Percentiles rank a stretch among this genome's conserved stretches.
Conservation (phyloP, 2,329 filamentous ascomycete genomes). For the Trichoderma afroharzianum region DNA sequence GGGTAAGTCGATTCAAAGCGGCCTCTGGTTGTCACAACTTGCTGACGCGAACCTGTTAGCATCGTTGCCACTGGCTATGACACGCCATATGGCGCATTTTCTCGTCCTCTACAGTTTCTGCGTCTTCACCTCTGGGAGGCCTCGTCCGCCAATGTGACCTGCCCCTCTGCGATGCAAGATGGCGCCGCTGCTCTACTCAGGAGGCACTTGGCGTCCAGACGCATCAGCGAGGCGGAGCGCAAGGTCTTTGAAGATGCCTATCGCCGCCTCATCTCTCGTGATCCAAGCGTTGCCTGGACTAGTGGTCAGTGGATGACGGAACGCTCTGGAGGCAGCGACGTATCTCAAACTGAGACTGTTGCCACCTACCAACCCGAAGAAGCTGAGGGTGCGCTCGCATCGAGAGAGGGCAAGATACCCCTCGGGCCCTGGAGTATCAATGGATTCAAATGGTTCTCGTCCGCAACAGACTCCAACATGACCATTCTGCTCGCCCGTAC, state of each 20-base stretch:
- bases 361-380: constrained; percentile 35
- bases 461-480: constrained; percentile 40
- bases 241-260: constrained; percentile 51
- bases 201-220: constrained; percentile 37
- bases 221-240: constrained; percentile 30
- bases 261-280: constrained; percentile 49
- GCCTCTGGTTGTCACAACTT: background rate
- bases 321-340: constrained; percentile 64
- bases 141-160: constrained; percentile 59
- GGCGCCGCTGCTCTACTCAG: constrained; percentile 53
- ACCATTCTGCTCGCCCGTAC: constrained; percentile 61
- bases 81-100: constrained; percentile 45
- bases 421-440: constrained; percentile 58
- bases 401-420: constrained; percentile 24
- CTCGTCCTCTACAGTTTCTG: constrained; percentile 58
- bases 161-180: constrained; percentile 65
- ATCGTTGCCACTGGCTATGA: constrained; percentile 60
- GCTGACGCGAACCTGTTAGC: constrained; percentile 25
- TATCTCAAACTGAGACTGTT: constrained; percentile 63
- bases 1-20: constrained; percentile 36
- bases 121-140: constrained; percentile 55
- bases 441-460: constrained; percentile 61
- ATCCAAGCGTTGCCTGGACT: constrained; percentile 57
- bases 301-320: constrained; percentile 79
- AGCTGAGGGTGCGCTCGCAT: constrained; percentile 18